A percentile compares a stretch with the other conserved stretches of the same genome.
Evolutionary conservation across 2,329 filamentous ascomycete genomes (phyloP).

Genomic region (Orbilia javanica): DNA sequence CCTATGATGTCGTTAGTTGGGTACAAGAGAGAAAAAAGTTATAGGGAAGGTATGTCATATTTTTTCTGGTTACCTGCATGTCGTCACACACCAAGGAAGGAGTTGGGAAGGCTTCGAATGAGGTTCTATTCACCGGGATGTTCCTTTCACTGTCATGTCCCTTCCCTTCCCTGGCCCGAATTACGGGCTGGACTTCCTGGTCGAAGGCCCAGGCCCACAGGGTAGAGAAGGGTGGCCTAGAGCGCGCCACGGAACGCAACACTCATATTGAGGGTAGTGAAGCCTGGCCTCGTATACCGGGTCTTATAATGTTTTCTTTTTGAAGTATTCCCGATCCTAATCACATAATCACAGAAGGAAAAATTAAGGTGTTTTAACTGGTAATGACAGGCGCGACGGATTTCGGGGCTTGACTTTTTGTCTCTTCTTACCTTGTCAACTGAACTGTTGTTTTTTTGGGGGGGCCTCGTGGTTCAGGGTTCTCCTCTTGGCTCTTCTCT

Average conservation of each 20-base stretch:
- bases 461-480: slow-evolving; percentile 8
- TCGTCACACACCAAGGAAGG: slow-evolving; percentile 42
- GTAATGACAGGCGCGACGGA: slow-evolving; percentile 37
- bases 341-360: slow-evolving; percentile 2
- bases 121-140: slow-evolving; percentile 23
- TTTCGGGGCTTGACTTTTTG: slow-evolving; percentile 22
- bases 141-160: slow-evolving; percentile 24
- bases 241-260: slow-evolving; percentile 38
- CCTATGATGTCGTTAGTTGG: background rate
- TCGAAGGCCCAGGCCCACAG: slow-evolving; percentile 41
- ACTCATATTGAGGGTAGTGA: slow-evolving; percentile 6
- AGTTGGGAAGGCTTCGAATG: slow-evolving; percentile 9
- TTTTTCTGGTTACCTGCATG: slow-evolving; percentile 19
- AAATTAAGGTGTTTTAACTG: background rate
- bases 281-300: background rate
- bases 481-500: background rate
- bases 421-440: background rate
- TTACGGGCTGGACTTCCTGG: slow-evolving; percentile 2
- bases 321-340: background rate
- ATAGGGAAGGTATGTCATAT: background rate
- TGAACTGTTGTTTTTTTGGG: background rate
- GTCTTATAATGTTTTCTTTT: background rate
- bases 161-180: slow-evolving; percentile 1
- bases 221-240: slow-evolving; percentile 33
- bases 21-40: background rate